phyloP scores from a whole-genome alignment of 2,329 filamentous ascomycete species.

The Sporothrix phasma region DNA sequence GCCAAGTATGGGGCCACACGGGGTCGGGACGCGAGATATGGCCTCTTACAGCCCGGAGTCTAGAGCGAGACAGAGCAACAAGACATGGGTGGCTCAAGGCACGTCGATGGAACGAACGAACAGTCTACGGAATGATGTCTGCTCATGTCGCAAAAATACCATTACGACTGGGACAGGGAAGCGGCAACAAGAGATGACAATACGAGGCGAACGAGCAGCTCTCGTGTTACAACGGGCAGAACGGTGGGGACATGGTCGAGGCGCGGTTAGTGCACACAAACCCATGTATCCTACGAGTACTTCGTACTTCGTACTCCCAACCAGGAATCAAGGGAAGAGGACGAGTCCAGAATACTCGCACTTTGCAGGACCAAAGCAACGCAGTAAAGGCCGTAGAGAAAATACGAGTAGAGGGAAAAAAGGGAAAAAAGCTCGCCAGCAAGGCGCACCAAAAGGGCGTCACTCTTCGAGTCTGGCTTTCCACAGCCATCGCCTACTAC shows the following conservation, averaged over 20 bases:
- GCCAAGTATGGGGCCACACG: background rate
- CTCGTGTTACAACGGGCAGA: background rate
- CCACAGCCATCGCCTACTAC: slow-evolving; percentile 16
- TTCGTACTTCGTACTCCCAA: background rate
- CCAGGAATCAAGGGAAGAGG: slow-evolving; percentile 8
- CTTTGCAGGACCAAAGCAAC: slow-evolving; percentile 9
- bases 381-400: slow-evolving; percentile 8
- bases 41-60: background rate
- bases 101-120: background rate
- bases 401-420: slow-evolving; percentile 2
- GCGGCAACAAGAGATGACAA: background rate
- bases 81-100: background rate
- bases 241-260: background rate
- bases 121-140: no score
- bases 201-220: background rate
- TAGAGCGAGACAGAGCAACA: background rate
- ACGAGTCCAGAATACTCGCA: slow-evolving; percentile 15
- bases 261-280: background rate
- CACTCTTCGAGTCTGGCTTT: slow-evolving; percentile 10
- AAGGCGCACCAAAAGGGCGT: slow-evolving; percentile 17
- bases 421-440: slow-evolving; percentile 16
- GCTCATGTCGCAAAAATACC: background rate
- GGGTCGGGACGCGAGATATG: background rate
- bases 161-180: background rate
- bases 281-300: slow-evolving; percentile 1